Percentiles rank a stretch among this genome's conserved stretches.
Conservation (phyloP, 2,329 filamentous ascomycete species). For the Ilyonectria sp. region DNA sequence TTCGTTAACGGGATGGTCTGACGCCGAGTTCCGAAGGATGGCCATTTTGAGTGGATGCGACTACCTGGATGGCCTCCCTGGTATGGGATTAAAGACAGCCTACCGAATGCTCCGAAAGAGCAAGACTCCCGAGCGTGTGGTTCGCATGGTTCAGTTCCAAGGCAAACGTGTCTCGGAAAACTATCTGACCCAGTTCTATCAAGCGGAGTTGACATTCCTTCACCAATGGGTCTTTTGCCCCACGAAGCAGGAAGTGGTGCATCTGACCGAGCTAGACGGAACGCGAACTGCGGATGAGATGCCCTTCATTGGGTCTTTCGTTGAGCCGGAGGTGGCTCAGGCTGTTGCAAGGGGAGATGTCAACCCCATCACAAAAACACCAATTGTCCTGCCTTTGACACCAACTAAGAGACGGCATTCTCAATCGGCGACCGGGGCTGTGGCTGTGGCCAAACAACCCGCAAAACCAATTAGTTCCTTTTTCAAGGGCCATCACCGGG, state of each 20-base stretch:
- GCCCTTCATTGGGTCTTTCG: slow-evolving; percentile 83
- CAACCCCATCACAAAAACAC: slow-evolving; percentile 89
- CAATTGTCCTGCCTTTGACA: slow-evolving; percentile 61
- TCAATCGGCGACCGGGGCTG: slow-evolving; percentile 47
- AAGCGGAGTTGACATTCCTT: slow-evolving; percentile 93
- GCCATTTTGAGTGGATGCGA: slow-evolving; percentile 97
- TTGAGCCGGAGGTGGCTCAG: slow-evolving; percentile 78
- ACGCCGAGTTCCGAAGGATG: slow-evolving; percentile 93
- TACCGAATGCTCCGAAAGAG: slow-evolving; percentile 92
- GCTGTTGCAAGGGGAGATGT: slow-evolving; percentile 86
- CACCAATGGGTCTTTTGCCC: slow-evolving; percentile 97
- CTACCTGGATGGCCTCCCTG: slow-evolving; percentile 88
- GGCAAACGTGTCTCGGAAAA: slow-evolving; percentile 87
- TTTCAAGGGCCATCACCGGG: slow-evolving; percentile 65
- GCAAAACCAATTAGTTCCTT: slow-evolving; percentile 69
- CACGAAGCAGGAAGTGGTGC: slow-evolving; percentile 77
- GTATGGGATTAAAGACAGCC: slow-evolving; percentile 93
- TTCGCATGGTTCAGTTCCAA: slow-evolving; percentile 90
- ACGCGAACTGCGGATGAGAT: slow-evolving; percentile 78
- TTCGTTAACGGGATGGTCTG: slow-evolving; percentile 91
- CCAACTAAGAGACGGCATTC: slow-evolving; percentile 61
- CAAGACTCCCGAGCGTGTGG: slow-evolving; percentile 86
- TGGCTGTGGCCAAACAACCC: slow-evolving; percentile 45
- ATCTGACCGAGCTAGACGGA: slow-evolving; percentile 77
- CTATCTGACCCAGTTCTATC: slow-evolving; percentile 85